Base-by-base conservation (phyloP, 2,329 filamentous ascomycete species). In the Hypoxylon rubiginosum region DNA sequence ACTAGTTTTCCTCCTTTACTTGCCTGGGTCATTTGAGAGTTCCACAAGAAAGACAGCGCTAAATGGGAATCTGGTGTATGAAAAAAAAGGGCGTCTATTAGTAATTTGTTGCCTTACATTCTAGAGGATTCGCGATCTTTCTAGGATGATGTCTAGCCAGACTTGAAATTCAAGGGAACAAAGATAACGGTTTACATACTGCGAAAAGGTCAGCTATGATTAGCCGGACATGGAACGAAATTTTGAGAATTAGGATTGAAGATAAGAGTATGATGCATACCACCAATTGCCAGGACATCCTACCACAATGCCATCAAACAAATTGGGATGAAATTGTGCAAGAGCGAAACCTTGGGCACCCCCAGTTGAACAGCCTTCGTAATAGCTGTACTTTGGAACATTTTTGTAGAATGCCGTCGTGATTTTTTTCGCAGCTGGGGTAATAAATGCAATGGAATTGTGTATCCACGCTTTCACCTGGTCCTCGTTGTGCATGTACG, bases 291-390 rank as follows among this genome's bases (percentile, higher is more conserved):
- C 81, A 4, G 81, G 81, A 32, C 73, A 75, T 13, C 79, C 79
- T 8, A 79, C 81, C 39, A 78, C 71, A 5, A 83, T 81, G 1
- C 81, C 81, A 64, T 82, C 79, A 46, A 83, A 82, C 4, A 82
- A 72, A 1, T 77, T 69, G 0, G 81, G 80, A 58, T 82, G 77
- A 15, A 71, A 78, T 54, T 81, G 77, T 2, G 79, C 79, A n/a
- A 80, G 68, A 26, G 80, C 78, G 62, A 79, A 80, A 0, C 79
- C 81, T 72, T 82, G 80, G 6, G 77, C 77, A 8, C 81, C 81
- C 7, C 80, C 81, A 3, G 80, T 81, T 0, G 77, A 80, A 53
- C 80, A 83, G 5, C 80, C 80, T 26, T 71, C 67, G 62, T 81
- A 82, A 64, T 82, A 83, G 8, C 74, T 78, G 45, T 79, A 73